Evolutionary conservation across 306 rosid genomes (phyloP).

Genomic region (Prunus mongolica): DNA sequence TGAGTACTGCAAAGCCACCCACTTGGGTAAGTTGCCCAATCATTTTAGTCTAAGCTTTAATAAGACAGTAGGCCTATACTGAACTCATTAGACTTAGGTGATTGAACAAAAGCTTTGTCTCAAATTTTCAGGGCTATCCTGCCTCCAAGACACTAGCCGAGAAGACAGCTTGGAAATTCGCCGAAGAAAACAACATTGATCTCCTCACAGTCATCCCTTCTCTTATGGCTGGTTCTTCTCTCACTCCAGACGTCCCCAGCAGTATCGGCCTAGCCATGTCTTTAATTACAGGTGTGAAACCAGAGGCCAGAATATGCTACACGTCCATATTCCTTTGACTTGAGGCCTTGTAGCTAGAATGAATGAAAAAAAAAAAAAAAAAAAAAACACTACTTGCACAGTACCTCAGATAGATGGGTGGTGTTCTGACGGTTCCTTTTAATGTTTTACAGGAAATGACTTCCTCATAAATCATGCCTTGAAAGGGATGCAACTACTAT

Average conservation of each 20-base stretch:
- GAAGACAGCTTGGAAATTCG: slow-evolving; percentile 75
- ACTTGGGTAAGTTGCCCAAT: slow-evolving; percentile 56
- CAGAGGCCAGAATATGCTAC: not conserved
- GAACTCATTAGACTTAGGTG: not conserved
- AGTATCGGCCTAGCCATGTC: slow-evolving; percentile 47
- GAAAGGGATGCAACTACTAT: slow-evolving; percentile 69
- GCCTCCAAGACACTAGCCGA: slow-evolving; percentile 70
- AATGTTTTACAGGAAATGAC: slow-evolving; percentile 48
- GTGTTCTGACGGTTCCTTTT: not conserved
- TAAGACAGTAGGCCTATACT: not conserved
- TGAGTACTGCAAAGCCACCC: slow-evolving; percentile 57
- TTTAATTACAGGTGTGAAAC: slow-evolving; percentile 53
- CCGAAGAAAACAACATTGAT: slow-evolving; percentile 60
- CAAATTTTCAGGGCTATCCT: slow-evolving; percentile 66
- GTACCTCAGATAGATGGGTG: not conserved
- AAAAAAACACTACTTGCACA: not conserved
- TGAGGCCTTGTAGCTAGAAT: not conserved
- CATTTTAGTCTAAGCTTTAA: not conserved
- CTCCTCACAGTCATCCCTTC: slow-evolving; percentile 74
- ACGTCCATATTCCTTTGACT: not conserved
- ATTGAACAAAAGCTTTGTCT: not conserved
- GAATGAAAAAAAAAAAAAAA: too few species aligned
- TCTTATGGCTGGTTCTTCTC: slow-evolving; percentile 61
- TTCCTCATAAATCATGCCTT: slow-evolving; percentile 46
- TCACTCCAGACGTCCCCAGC: slow-evolving; percentile 61